A percentile compares a stretch with the other conserved stretches of the same genome.
phyloP scores from a whole-genome alignment of 78 protist species.

The Cavenderia fasciculata region DNA sequence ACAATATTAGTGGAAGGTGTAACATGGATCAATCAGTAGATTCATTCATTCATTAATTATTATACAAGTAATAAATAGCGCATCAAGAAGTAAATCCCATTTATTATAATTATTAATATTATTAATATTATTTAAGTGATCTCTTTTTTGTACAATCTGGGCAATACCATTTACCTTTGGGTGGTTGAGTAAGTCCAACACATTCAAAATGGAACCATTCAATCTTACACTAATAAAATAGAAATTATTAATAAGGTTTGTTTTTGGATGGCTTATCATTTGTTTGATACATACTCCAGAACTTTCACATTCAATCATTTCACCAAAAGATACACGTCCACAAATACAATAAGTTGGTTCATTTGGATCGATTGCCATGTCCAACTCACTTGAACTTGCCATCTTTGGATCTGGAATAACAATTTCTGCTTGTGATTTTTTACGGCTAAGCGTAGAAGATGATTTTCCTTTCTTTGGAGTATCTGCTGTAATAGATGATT shows the following conservation, averaged over 20 bases:
- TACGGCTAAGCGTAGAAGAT: too few relatives aligned
- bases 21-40: too few relatives aligned
- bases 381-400: constrained; percentile 68
- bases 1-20: too few relatives aligned
- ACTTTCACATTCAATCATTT: constrained; percentile 93
- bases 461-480: constrained; percentile 16
- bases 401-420: neutral
- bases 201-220: constrained; percentile 94
- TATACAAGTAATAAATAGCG: too few relatives aligned
- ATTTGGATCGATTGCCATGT: constrained; percentile 92
- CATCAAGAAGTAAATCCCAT: too few relatives aligned
- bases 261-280: neutral
- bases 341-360: constrained; percentile 93
- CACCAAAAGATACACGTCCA: constrained; percentile 89
- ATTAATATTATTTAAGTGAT: too few relatives aligned
- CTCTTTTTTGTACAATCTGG: constrained; percentile 54
- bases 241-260: neutral
- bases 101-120: too few relatives aligned
- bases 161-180: constrained; percentile 92
- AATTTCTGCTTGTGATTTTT: too few relatives aligned
- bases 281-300: constrained; percentile 42
- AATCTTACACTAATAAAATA: constrained; percentile 64
- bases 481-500: neutral
- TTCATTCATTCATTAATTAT: too few relatives aligned
- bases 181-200: constrained; percentile 80